A percentile compares a stretch with the other conserved stretches of the same genome.
phyloP scores from a whole-genome alignment of 2,329 filamentous ascomycete species.

The Pseudogymnoascus sp. region DNA sequence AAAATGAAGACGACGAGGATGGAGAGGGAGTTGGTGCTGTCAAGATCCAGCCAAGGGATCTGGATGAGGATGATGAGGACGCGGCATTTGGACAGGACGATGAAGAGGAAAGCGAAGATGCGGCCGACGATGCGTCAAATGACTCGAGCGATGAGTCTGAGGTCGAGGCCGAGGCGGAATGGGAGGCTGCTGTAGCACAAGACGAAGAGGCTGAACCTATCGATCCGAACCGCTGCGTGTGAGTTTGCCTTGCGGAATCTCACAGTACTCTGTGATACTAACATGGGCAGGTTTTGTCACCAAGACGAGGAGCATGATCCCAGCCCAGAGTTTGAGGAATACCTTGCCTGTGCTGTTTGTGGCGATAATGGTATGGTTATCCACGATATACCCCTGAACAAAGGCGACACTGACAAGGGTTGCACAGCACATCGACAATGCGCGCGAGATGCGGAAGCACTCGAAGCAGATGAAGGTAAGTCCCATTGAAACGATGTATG shows the following conservation, averaged over 20 bases:
- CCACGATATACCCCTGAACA: neutral
- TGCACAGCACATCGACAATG: slow-evolving; percentile 82
- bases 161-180: slow-evolving; percentile 44
- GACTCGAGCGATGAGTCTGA: slow-evolving; percentile 43
- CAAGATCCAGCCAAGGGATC: slow-evolving; percentile 26
- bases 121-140: slow-evolving; percentile 19
- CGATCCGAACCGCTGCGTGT: slow-evolving; percentile 57
- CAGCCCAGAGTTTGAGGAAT: slow-evolving; percentile 70
- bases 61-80: slow-evolving; percentile 32
- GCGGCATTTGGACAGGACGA: slow-evolving; percentile 25
- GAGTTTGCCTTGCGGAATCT: slow-evolving; percentile 30
- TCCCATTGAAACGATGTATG: slow-evolving; percentile 14
- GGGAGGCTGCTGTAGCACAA: slow-evolving; percentile 43
- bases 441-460: slow-evolving; percentile 61
- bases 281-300: slow-evolving; percentile 63
- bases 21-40: slow-evolving; percentile 28
- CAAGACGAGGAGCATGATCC: slow-evolving; percentile 77
- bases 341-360: slow-evolving; percentile 42
- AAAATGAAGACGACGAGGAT: slow-evolving; percentile 33
- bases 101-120: slow-evolving; percentile 24
- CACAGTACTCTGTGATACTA: slow-evolving; percentile 18
- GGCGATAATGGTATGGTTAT: slow-evolving; percentile 13
- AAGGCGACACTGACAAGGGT: slow-evolving; percentile 26
- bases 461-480: slow-evolving; percentile 57
- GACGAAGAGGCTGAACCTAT: slow-evolving; percentile 45